Percentiles rank a stretch among this genome's conserved stretches.
These are phyloP conservation scores for Chaetomium fimeti DNA, from an alignment of 495 filamentous ascomycete genomes.

Conservation along the genomic window DNA sequence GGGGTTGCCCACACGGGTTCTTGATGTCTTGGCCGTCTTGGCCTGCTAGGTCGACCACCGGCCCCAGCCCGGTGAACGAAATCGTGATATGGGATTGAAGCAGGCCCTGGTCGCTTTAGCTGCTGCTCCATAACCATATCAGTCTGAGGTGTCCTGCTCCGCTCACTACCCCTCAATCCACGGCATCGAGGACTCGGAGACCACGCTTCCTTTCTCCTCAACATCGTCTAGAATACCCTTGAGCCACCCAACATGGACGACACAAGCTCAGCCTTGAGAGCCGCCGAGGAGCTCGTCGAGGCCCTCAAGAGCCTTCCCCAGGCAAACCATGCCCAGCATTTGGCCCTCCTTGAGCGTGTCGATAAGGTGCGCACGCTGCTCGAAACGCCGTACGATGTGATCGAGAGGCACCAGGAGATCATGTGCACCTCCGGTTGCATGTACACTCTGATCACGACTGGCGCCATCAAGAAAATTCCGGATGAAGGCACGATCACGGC, in stretches of 20 bases:
- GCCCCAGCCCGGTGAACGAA: neutral
- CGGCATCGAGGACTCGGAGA: neutral
- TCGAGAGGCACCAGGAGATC: constrained; percentile 25
- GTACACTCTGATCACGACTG: constrained; percentile 27
- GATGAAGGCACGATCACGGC: constrained; percentile 28
- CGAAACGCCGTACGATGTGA: constrained; percentile 31
- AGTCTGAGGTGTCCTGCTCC: neutral
- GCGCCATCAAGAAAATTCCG: constrained; percentile 31
- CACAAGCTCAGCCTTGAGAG: constrained; percentile 24
- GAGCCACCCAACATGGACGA: constrained; percentile 12
- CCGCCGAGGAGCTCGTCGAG: constrained; percentile 34
- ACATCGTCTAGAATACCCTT: constrained; percentile 6
- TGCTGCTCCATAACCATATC: neutral
- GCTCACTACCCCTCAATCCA: constrained; percentile 4
- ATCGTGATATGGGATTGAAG: constrained; percentile 9
- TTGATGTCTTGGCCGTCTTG: constrained; percentile 8
- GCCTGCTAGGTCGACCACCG: neutral
- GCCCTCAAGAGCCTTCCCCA: constrained; percentile 25
- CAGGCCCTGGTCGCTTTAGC: constrained; percentile 12
- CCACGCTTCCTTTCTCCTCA: neutral
- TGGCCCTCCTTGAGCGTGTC: constrained; percentile 26
- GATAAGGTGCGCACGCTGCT: constrained; percentile 24
- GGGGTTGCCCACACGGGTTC: neutral
- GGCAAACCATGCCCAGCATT: constrained; percentile 23
- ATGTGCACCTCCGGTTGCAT: constrained; percentile 24